Base-by-base conservation (phyloP, 352 stramenopile species). In the Phytophthora constricta region DNA sequence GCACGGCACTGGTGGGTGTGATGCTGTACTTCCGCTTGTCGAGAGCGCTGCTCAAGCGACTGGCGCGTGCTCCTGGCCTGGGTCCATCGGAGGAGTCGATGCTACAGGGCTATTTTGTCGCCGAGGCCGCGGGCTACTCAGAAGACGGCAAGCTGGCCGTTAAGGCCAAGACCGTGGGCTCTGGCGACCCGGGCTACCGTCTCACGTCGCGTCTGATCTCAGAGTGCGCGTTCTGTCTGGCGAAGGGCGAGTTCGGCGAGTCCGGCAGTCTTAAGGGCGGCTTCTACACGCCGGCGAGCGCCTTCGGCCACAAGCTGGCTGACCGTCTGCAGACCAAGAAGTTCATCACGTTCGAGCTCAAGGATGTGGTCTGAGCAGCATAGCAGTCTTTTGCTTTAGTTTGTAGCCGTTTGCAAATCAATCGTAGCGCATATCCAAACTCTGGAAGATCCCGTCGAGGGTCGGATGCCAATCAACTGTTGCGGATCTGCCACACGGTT, bases 11-110 rank as follows among this genome's bases (percentile, higher is more conserved):
- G 11, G 55, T 82, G 19, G 68, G 73, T 16, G 62, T 74, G 0
- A 57, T 89, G 46, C 50, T 93, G n/a, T 84, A 86, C 64, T 86
- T 94, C 41, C 51, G 72, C 27, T 81, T 68, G 69, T 96, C 87
- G 20, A 72, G 82, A 8, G 65, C 74, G 41, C 54, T 97, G 7
- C 48, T 97, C 46, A 89, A 89, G 48, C 77, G 76, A 27, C 26
- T 96, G 33, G 67, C 92, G 13, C 86, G 87, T 23, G 65, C 84
- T 60, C 87, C 92, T 25, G 92, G 92, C 19, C 47, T 95, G 59
- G 94, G 93, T 5, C 92, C 94, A 17, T 89, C 76, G 19, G 80
- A 94, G 41, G 65, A 92, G 50, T 52, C 78, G 17, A 96, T 97
- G 89, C 65, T 83, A 31, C 75, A 92, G 13, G 92, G 90, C 37